Base-by-base conservation (phyloP, 1,284 basidiomycete species). In the Ganoderma sp. region DNA sequence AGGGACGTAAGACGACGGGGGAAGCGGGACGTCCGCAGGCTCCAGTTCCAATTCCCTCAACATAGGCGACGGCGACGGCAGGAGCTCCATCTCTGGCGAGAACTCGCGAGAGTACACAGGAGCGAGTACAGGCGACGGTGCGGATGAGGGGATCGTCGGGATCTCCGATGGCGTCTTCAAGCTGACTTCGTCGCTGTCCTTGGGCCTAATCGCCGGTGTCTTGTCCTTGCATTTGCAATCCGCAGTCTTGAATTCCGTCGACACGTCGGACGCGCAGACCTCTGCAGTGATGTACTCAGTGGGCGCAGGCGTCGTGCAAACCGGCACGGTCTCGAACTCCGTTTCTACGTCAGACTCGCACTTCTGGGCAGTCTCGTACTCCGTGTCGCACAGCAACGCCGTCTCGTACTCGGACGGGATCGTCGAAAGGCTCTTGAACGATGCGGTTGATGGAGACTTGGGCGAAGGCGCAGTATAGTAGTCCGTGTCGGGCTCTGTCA, bases 321-420 rank as follows among this genome's bases (percentile, higher is more conserved):
- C 73, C 50, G 84, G 84, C 5, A 79, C 83, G 0, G 88, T 87
- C 42, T 81, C 79, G 73, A 87, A 90, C 50, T 85, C 83, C 2
- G 85, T 83, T 42, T 69, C 69, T n/a, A 83, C 83, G 32, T 81
- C 79, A 1, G 82, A 79, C 43, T 78, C 75, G 67, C 81, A 83
- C 68, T 82, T 82, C 41, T 85, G 83, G 1, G 85, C 85, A 9
- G 87, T 89, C 58, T 77, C 78, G 72, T 86, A 89, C 52, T 86
- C 84, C 1, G 84, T 83, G 48, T 79, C 77, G 67, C 80, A 83
- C 37, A 83, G 81, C 54, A 86, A 83, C 0, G 84, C 84, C 2
- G 87, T 89, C 50, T 77, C 78, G 74, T 86, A 89, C 56, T 85
- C 84, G 0, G 84, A 74, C 37, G 88, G 88, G 69, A 89, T 87